Percentiles rank a stretch among this genome's conserved stretches.
Conservation (phyloP, 768 basidiomycete genomes). For the Strobilomyces confusus region DNA sequence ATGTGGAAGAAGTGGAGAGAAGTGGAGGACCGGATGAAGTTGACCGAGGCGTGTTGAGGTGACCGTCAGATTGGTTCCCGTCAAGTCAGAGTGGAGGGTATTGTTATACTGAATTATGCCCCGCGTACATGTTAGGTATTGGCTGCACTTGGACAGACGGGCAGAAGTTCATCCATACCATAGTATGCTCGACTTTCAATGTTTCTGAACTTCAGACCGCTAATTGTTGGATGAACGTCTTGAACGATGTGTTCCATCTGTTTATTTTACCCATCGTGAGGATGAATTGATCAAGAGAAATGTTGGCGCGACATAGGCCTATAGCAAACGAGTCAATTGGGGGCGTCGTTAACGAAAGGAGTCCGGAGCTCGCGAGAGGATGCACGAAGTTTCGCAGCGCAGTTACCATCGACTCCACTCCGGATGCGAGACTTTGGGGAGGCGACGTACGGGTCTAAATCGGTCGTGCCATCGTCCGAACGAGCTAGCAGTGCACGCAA, state of each 20-base stretch:
- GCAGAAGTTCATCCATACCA: not conserved
- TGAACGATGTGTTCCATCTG: not conserved
- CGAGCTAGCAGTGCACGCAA: not conserved
- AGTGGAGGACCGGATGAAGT: constrained; percentile 22
- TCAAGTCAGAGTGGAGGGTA: not conserved
- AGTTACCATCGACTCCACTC: not conserved
- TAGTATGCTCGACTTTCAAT: not conserved
- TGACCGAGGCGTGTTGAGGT: constrained; percentile 2
- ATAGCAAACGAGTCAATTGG: not conserved
- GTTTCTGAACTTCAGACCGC: not conserved
- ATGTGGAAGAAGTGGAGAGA: constrained; percentile 30
- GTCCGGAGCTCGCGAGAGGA: not conserved
- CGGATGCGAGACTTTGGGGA: not conserved
- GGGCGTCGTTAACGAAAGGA: not conserved
- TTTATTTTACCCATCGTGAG: too few relatives aligned
- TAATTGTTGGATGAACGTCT: not conserved
- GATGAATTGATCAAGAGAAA: too few relatives aligned
- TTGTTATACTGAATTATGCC: not conserved
- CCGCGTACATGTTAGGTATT: not conserved
- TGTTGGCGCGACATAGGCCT: not conserved
- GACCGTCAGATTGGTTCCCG: too few relatives aligned
- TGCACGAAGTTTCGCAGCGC: not conserved
- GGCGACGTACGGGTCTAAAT: not conserved
- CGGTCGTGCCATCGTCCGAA: not conserved
- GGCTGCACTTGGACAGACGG: not conserved